phyloP scores from a whole-genome alignment of 768 basidiomycete genomes.

The Nidularia pulvinata region DNA sequence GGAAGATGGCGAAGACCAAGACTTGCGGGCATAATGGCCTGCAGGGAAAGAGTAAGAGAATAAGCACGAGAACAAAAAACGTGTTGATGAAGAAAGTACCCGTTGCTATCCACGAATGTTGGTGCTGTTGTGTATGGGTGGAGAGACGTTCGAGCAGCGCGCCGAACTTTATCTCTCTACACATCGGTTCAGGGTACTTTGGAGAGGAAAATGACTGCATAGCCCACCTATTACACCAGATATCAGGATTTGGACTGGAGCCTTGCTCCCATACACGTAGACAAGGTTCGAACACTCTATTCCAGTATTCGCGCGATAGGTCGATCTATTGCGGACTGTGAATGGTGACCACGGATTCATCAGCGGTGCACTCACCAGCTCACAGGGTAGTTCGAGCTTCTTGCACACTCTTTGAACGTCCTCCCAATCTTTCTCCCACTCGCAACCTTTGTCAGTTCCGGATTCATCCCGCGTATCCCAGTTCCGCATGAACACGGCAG shows the following conservation, averaged over 20 bases:
- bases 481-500: constrained; percentile 94
- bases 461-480: constrained; percentile 91
- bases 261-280: constrained; percentile 77
- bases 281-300: constrained; percentile 86
- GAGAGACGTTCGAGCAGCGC: constrained; percentile 71
- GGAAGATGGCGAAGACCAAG: constrained; percentile 31
- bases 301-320: constrained; percentile 91
- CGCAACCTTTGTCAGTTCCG: constrained; percentile 80
- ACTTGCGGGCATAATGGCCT: constrained; percentile 86
- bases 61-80: too few species aligned
- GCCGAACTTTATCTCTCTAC: constrained; percentile 90
- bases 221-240: constrained; percentile 82
- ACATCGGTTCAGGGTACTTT: neutral
- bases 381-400: constrained; percentile 69
- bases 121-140: constrained; percentile 13
- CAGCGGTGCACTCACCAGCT: constrained; percentile 50
- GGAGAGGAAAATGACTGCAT: neutral
- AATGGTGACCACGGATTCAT: neutral
- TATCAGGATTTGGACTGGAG: constrained; percentile 89
- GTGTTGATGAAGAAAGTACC: too few species aligned
- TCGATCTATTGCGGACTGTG: constrained; percentile 56
- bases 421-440: constrained; percentile 96
- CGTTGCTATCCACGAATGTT: constrained; percentile 80
- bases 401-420: constrained; percentile 85
- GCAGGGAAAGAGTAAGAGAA: too few species aligned